A percentile compares a stretch with the other conserved stretches of the same genome.
phyloP scores from a whole-genome alignment of 345 rosid genomes.

The Euphorbia peplus region DNA sequence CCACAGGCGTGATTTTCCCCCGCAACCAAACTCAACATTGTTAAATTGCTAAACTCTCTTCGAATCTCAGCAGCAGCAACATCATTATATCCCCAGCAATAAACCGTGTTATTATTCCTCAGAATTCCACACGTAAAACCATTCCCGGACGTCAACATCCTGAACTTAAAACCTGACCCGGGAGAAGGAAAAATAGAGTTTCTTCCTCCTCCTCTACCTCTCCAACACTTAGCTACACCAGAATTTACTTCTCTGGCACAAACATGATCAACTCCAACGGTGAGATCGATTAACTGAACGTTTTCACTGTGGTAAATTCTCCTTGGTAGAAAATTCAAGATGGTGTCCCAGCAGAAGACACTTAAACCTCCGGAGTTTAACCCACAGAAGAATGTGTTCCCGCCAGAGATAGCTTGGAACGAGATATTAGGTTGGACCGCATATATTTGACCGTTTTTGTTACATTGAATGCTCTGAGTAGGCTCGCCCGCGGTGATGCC shows the following conservation, averaged over 20 bases:
- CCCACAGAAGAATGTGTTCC: conserved; percentile 47
- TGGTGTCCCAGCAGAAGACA: conserved; percentile 51
- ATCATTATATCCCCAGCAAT: conserved; percentile 45
- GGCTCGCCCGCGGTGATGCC: conserved; percentile 45
- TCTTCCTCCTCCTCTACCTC: conserved; percentile 33
- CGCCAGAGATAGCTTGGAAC: conserved; percentile 53
- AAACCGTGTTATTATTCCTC: conserved; percentile 32
- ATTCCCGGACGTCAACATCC: conserved; percentile 45
- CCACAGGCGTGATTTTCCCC: conserved; percentile 61
- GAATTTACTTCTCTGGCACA: conserved; percentile 48
- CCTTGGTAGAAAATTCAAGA: conserved; percentile 23
- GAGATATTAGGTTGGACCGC: conserved; percentile 38
- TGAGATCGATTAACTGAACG: conserved; percentile 33
- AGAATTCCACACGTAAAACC: conserved; percentile 56
- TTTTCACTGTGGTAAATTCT: conserved; percentile 36
- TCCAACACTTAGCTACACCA: conserved; percentile 49
- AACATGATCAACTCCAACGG: conserved; percentile 53
- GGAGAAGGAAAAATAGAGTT: conserved; percentile 41
- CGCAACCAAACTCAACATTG: conserved; percentile 43
- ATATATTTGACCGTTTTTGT: conserved; percentile 31
- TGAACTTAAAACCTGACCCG: conserved; percentile 27
- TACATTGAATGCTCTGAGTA: conserved; percentile 44
- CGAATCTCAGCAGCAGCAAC: conserved; percentile 33
- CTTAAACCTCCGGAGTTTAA: conserved; percentile 47
- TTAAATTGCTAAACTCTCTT: conserved; percentile 33